phyloP scores from a whole-genome alignment of 208 protist species.

The Wallacemonas sp. region DNA sequence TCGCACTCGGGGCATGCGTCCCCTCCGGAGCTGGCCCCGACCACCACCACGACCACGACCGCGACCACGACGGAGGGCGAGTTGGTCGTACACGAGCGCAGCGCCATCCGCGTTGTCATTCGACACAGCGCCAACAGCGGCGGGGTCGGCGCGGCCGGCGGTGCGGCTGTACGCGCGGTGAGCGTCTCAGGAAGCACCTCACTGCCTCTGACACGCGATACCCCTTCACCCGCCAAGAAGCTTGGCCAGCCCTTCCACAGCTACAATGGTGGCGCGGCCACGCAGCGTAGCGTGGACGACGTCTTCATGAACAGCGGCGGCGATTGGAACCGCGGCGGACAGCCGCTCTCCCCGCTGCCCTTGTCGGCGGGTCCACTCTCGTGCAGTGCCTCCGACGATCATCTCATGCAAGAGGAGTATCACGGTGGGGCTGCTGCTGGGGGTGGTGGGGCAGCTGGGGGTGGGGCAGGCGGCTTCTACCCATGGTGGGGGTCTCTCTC shows the following conservation, averaged over 20 bases:
- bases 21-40: neutral
- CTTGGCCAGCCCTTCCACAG: too few species aligned
- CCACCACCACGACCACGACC: neutral
- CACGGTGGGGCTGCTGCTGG: neutral
- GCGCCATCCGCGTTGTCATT: constrained; percentile 9
- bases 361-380: neutral
- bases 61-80: too few species aligned
- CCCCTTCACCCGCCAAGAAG: too few species aligned
- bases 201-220: too few species aligned
- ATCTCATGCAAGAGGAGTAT: neutral
- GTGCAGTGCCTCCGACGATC: neutral
- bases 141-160: too few species aligned
- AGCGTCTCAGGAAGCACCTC: too few species aligned
- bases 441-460: neutral
- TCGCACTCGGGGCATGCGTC: too few species aligned
- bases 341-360: neutral
- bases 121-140: neutral
- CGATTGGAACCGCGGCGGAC: neutral
- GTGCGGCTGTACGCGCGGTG: too few species aligned
- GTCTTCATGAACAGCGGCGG: neutral
- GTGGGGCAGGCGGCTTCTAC: neutral
- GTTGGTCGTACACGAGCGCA: neutral
- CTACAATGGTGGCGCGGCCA: neutral
- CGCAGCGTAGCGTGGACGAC: neutral
- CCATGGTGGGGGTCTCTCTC: constrained; percentile 7